These are phyloP conservation scores for Leccinum pachyderme DNA, from an alignment of 1,284 basidiomycete genomes.

Conservation along the genomic window DNA sequence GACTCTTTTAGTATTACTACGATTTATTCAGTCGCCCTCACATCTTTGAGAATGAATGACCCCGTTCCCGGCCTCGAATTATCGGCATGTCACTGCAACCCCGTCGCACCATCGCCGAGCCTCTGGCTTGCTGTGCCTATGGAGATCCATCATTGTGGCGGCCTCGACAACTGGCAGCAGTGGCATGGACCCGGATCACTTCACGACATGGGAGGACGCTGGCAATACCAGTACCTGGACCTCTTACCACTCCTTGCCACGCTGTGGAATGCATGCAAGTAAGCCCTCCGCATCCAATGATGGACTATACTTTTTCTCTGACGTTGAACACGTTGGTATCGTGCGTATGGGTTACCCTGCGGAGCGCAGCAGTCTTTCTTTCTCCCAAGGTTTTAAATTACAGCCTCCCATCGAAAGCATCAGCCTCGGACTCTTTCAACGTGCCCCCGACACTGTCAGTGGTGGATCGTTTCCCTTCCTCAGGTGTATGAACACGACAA, in stretches of 20 bases:
- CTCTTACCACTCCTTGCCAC: constrained; percentile 69
- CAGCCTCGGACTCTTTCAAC: neutral
- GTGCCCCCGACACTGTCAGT: neutral
- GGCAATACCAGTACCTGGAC: constrained; percentile 47
- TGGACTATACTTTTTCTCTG: neutral
- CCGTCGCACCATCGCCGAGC: neutral
- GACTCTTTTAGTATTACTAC: neutral
- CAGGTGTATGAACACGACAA: neutral
- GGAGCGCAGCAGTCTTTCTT: neutral
- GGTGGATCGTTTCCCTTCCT: neutral
- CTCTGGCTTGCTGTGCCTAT: neutral
- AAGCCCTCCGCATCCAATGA: constrained; percentile 8
- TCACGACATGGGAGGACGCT: neutral
- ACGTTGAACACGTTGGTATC: neutral
- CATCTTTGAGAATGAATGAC: constrained; percentile 1
- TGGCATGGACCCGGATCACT: neutral
- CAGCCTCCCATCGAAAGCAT: neutral
- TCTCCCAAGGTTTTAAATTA: neutral
- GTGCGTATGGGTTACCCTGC: neutral
- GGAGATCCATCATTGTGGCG: neutral
- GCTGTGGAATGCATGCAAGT: constrained; percentile 74
- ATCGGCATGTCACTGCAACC: neutral
- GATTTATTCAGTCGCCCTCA: neutral
- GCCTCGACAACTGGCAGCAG: neutral
- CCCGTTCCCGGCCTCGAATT: neutral